A percentile compares a stretch with the other conserved stretches of the same genome.
These are phyloP conservation scores for Fusarium buharicum DNA, from an alignment of 2,329 filamentous ascomycete genomes.

Conservation along the genomic window DNA sequence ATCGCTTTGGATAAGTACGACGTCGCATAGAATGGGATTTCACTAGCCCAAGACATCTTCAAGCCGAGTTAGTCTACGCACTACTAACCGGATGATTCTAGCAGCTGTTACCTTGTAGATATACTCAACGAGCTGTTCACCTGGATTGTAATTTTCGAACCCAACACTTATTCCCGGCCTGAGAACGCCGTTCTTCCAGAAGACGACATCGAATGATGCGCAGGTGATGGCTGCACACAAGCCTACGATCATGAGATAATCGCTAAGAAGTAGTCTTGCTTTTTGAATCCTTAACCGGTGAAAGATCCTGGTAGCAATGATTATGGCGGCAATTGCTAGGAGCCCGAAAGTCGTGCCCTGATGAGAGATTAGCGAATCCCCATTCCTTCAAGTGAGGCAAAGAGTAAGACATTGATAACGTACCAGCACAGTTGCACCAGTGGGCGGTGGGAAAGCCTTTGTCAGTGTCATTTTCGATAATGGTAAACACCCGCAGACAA, in stretches of 20 bases:
- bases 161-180: slow-evolving; percentile 24
- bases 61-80: not conserved
- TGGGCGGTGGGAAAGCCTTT: slow-evolving; percentile 21
- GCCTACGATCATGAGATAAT: slow-evolving; percentile 25
- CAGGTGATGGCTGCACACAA: slow-evolving; percentile 22
- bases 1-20: slow-evolving; percentile 30
- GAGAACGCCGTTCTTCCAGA: slow-evolving; percentile 17
- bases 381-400: not conserved
- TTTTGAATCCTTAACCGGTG: slow-evolving; percentile 22
- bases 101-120: slow-evolving; percentile 22
- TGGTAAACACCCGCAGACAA: not conserved
- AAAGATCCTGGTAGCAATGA: slow-evolving; percentile 20
- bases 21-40: slow-evolving; percentile 30
- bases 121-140: slow-evolving; percentile 22
- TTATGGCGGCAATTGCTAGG: slow-evolving; percentile 6
- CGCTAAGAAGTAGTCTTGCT: slow-evolving; percentile 13
- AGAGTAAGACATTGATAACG: not conserved
- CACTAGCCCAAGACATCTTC: slow-evolving; percentile 34
- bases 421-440: slow-evolving; percentile 23
- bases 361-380: not conserved
- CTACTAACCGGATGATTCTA: rapidly evolving
- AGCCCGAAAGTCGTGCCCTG: slow-evolving; percentile 21
- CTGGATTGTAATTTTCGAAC: slow-evolving; percentile 16
- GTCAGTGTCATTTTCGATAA: slow-evolving; percentile 18
- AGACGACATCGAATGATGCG: slow-evolving; percentile 21